Evolutionary conservation across 805 yeast genomes (phyloP).

Genomic region (Kluyveromyces dobzhanskii): DNA sequence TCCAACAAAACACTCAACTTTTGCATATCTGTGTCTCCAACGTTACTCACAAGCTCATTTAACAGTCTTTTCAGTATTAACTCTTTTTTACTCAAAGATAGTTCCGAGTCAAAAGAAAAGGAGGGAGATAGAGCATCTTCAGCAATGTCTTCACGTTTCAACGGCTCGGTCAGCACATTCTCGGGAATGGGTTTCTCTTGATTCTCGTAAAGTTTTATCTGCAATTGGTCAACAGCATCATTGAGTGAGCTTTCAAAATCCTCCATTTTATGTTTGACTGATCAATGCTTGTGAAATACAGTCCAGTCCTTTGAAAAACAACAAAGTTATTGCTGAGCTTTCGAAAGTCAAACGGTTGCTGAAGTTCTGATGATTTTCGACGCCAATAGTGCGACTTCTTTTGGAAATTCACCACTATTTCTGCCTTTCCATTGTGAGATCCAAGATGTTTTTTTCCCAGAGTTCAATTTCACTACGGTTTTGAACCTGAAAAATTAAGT

Average conservation of each 20-base stretch:
- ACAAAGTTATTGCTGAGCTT: too few relatives aligned
- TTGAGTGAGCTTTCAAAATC: not conserved
- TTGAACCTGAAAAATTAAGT: too few relatives aligned
- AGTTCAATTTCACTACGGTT: too few relatives aligned
- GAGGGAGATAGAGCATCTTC: not conserved
- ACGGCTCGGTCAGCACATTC: not conserved
- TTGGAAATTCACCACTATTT: too few relatives aligned
- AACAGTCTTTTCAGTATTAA: constrained; percentile 13
- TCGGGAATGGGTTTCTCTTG: not conserved
- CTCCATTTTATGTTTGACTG: not conserved
- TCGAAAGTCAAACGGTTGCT: too few relatives aligned
- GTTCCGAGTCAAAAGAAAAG: not conserved
- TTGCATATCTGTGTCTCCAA: constrained; percentile 1
- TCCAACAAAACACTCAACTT: constrained; percentile 18
- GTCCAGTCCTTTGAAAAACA: too few relatives aligned
- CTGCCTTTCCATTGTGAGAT: too few relatives aligned
- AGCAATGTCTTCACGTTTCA: not conserved
- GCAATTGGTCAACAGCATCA: not conserved
- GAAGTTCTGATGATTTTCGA: too few relatives aligned
- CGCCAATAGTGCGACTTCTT: too few relatives aligned
- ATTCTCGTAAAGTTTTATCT: not conserved
- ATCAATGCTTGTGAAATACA: too few relatives aligned
- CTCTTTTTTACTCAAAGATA: constrained; percentile 4
- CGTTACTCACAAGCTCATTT: constrained; percentile 9
- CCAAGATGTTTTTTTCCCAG: too few relatives aligned